Percentiles rank a stretch among this genome's conserved stretches.
These are phyloP conservation scores for Neofusicoccum sp. DNA, from an alignment of 2,329 filamentous ascomycete species.

Conservation along the genomic window DNA sequence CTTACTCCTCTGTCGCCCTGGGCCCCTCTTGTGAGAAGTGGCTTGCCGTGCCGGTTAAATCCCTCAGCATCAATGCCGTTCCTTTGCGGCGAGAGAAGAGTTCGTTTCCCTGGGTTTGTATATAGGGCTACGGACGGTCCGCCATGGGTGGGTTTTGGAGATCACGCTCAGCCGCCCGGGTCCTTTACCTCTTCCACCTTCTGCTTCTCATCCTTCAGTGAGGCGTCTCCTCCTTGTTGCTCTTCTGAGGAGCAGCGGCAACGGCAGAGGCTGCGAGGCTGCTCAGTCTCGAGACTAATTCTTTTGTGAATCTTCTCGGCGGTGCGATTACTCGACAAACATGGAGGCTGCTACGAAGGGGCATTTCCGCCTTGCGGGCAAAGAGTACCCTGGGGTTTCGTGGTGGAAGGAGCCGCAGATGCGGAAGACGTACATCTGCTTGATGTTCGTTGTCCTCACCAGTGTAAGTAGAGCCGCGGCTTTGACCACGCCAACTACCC, in stretches of 20 bases:
- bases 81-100: neutral
- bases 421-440: conserved; percentile 34
- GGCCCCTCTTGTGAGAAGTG: neutral
- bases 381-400: conserved; percentile 34
- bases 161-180: neutral
- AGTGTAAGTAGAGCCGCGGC: neutral
- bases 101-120: neutral
- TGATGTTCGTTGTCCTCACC: conserved; percentile 36
- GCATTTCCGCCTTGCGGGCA: conserved; percentile 34
- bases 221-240: neutral
- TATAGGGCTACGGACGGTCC: neutral
- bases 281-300: neutral
- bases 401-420: conserved; percentile 35
- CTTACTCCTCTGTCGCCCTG: conserved; percentile 8
- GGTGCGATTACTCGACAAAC: neutral
- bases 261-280: neutral
- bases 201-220: neutral
- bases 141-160: neutral
- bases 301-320: neutral
- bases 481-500: too few species aligned
- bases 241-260: neutral
- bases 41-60: conserved; percentile 16
- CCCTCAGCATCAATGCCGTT: neutral
- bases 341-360: conserved; percentile 38
- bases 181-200: neutral